Evolutionary conservation across 2,329 filamentous ascomycete genomes (phyloP).

Genomic region (Colletotrichum siamense): DNA sequence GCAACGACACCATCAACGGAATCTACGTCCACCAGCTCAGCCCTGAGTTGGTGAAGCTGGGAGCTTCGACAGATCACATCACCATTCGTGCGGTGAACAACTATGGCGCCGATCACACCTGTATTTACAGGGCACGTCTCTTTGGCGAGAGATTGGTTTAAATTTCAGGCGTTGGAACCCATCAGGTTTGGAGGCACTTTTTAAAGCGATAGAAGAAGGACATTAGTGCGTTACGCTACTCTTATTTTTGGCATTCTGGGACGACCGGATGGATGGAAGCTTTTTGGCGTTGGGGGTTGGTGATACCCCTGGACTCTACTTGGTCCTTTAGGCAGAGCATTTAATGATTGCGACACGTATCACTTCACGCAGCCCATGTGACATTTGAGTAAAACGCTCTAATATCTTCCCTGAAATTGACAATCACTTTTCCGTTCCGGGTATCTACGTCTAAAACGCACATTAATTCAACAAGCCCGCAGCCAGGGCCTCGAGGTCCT

Average conservation of each 20-base stretch:
- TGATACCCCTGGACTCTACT: slow-evolving; percentile 19
- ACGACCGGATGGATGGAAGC: background rate
- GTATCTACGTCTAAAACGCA: slow-evolving; percentile 31
- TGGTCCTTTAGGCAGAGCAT: background rate
- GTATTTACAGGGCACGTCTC: slow-evolving; percentile 68
- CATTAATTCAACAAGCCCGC: slow-evolving; percentile 63
- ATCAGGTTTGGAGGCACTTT: background rate
- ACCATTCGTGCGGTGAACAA: slow-evolving; percentile 63
- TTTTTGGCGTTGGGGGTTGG: slow-evolving; percentile 21
- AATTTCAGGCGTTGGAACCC: background rate
- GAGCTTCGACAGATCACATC: slow-evolving; percentile 55
- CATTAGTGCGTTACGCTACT: background rate
- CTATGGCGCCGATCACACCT: slow-evolving; percentile 67
- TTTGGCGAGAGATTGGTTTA: slow-evolving; percentile 49
- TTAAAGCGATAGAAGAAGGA: background rate
- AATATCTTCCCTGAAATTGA: background rate
- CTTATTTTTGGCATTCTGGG: background rate
- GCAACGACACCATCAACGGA: slow-evolving; percentile 45
- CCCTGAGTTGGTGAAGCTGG: slow-evolving; percentile 52
- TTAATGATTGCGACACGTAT: background rate
- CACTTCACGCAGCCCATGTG: background rate
- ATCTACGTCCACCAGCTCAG: slow-evolving; percentile 60
- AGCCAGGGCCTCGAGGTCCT: slow-evolving; percentile 80
- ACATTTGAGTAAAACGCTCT: background rate
- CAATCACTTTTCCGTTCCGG: slow-evolving; percentile 20